Base-by-base conservation (phyloP, 2,329 filamentous ascomycete species). In the Cytospora leucostoma region DNA sequence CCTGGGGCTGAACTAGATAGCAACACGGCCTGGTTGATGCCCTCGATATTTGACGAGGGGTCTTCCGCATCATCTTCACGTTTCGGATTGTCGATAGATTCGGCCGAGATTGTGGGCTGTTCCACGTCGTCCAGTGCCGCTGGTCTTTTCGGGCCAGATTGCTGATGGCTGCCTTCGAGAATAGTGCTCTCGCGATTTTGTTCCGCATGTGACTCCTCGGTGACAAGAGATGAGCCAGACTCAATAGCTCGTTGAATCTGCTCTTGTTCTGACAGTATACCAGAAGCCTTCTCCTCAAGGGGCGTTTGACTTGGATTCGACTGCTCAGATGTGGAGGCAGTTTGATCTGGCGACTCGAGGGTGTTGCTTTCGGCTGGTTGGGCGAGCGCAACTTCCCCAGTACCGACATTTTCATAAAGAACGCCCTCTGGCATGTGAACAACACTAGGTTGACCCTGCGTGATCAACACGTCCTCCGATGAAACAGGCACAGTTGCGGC, bases 151-250 rank as follows among this genome's bases (percentile, higher is more conserved):
- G 37, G 27, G 12, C 37, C 50, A 34, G 50, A 37, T 19, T n/a
- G 15, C 8, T 35, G 35, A 34, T 19, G 44, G 10, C 19, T 12
- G 38, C n/a, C 58, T 7, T 49, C 51, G 15, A 37, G 49, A 13
- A 61, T 13, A 8, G 51, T 61, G n/a, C 47, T 49, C 38, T 54
- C 49, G 51, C 49, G 38, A 12, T 53, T 40, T 37, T 61, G 52
- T 54, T 55, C 58, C 38, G 6, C 49, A 27, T 49, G 35, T 13
- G 58, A 55, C 3, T 55, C 54, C 51, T 61, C 55, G 38, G 58
- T 47, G n/a, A 40, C 32, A 13, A 11, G 1, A 15, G 21, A 13
- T n/a, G 27, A 55, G 5, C n/a, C 38, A n/a, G 19, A 40, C n/a
- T 49, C 51, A 32, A 44, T 40, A 19, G 15, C 11, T 13, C 27